Conservation (phyloP, 768 basidiomycete species). For the Leccinum uliginosum region DNA sequence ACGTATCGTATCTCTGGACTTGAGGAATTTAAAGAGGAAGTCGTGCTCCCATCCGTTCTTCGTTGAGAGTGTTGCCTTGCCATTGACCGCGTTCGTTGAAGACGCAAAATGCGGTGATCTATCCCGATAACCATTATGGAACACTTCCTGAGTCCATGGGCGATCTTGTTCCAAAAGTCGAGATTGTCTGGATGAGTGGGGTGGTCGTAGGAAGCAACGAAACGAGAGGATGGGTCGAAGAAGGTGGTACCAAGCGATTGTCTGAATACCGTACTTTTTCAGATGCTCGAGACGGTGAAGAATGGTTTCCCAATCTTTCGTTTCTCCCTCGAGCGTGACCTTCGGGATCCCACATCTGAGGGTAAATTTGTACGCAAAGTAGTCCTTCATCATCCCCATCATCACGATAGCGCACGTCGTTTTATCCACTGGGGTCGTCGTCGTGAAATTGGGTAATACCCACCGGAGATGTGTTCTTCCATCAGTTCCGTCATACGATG, state of each 20-base stretch:
- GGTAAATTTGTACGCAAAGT: conserved; percentile 33
- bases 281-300: conserved; percentile 36
- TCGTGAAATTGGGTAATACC: conserved; percentile 42
- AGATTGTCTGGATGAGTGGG: conserved; percentile 27
- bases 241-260: conserved; percentile 37
- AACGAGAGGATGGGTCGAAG: conserved; percentile 38
- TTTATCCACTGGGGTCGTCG: conserved; percentile 38
- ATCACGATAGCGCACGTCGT: conserved; percentile 36
- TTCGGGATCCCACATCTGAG: conserved; percentile 39
- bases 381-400: conserved; percentile 42
- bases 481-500: conserved; percentile 19
- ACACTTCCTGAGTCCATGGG: conserved; percentile 28
- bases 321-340: conserved; percentile 41
- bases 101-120: conserved; percentile 38
- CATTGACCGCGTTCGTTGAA: conserved; percentile 31
- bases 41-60: conserved; percentile 27
- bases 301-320: conserved; percentile 37
- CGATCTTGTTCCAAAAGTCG: conserved; percentile 38
- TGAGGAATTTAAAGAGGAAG: no score
- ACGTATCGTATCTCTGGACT: no score
- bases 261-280: conserved; percentile 33
- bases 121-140: conserved; percentile 33
- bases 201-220: conserved; percentile 34
- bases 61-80: conserved; percentile 28
- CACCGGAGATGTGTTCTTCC: conserved; percentile 25